These are phyloP conservation scores for Knufia petricola DNA, from an alignment of 2,329 filamentous ascomycete genomes.

Conservation along the genomic window DNA sequence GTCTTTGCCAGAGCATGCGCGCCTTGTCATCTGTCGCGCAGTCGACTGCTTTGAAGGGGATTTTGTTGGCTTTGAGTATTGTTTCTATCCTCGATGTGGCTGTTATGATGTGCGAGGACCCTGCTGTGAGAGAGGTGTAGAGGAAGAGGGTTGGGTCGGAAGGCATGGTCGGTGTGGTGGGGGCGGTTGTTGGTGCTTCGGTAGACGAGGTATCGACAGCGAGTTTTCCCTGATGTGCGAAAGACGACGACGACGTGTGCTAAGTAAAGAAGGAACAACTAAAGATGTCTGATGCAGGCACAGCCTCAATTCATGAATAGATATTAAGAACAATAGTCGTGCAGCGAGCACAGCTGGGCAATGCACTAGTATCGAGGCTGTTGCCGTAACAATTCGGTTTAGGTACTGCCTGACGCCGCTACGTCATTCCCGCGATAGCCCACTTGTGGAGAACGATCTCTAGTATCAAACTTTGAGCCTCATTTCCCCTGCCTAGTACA, in stretches of 20 bases:
- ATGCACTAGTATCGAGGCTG: neutral
- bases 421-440: neutral
- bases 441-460: neutral
- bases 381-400: neutral
- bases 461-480: no score
- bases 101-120: slow-evolving; percentile 91
- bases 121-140: slow-evolving; percentile 90
- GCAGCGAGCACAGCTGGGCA: no score
- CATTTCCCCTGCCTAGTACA: no score
- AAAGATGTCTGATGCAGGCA: no score
- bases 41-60: slow-evolving; percentile 88
- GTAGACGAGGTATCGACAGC: neutral
- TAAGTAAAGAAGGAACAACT: no score
- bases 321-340: no score
- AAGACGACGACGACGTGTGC: no score
- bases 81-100: slow-evolving; percentile 93
- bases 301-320: no score
- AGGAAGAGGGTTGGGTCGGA: slow-evolving; percentile 71
- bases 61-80: slow-evolving; percentile 86
- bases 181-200: neutral
- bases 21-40: slow-evolving; percentile 83
- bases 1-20: slow-evolving; percentile 76
- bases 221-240: neutral
- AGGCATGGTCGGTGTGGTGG: slow-evolving; percentile 1
- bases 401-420: neutral